Conservation (phyloP, 2,329 filamentous ascomycete species). For the Fusarium decemcellulare region DNA sequence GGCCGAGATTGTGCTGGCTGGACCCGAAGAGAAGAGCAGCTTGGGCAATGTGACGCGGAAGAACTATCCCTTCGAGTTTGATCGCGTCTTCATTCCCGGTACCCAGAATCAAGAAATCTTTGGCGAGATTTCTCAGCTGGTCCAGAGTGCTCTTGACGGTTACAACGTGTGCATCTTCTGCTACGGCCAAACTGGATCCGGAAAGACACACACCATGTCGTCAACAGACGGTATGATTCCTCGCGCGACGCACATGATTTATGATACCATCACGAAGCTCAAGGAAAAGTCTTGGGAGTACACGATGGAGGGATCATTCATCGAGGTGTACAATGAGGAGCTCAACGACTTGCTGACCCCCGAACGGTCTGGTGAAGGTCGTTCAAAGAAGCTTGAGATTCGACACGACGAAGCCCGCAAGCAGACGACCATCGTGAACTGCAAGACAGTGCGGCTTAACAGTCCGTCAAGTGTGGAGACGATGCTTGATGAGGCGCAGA, state of each 20-base stretch:
- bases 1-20: slow-evolving; percentile 87
- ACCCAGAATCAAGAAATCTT: slow-evolving; percentile 90
- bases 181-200: slow-evolving; percentile 96
- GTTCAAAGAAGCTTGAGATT: slow-evolving; percentile 87
- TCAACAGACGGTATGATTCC: slow-evolving; percentile 95
- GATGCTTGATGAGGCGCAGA: slow-evolving; percentile 84
- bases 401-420: slow-evolving; percentile 87
- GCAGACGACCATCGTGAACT: slow-evolving; percentile 86
- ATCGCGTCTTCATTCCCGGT: slow-evolving; percentile 87
- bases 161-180: slow-evolving; percentile 99
- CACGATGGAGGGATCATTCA: slow-evolving; percentile 93
- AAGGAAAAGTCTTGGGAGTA: slow-evolving; percentile 96
- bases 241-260: slow-evolving; percentile 92
- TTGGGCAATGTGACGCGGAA: slow-evolving; percentile 83
- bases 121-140: slow-evolving; percentile 95
- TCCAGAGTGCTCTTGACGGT: slow-evolving; percentile 95
- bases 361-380: slow-evolving; percentile 76
- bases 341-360: slow-evolving; percentile 86
- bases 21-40: slow-evolving; percentile 86
- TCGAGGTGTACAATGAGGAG: slow-evolving; percentile 99
- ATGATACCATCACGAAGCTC: slow-evolving; percentile 85
- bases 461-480: slow-evolving; percentile 84
- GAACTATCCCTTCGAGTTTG: slow-evolving; percentile 89
- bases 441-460: slow-evolving; percentile 82
- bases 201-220: slow-evolving; percentile 98